A percentile compares a stretch with the other conserved stretches of the same genome.
These are phyloP conservation scores for Kalaharituber pfeilii DNA, from an alignment of 2,329 filamentous ascomycete species.

Conservation along the genomic window DNA sequence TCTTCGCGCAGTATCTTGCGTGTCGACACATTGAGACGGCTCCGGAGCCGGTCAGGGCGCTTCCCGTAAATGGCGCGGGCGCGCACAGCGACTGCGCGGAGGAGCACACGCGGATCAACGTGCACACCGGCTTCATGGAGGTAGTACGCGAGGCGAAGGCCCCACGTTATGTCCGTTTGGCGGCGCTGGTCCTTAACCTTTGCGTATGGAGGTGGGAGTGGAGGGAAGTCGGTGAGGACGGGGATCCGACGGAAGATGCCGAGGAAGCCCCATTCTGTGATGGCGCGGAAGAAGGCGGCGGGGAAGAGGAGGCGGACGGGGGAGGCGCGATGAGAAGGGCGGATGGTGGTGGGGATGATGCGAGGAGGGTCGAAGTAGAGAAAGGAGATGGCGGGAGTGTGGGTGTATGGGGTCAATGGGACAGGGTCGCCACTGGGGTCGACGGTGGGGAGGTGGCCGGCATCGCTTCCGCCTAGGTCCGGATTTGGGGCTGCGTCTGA, in stretches of 20 bases:
- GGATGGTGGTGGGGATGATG: not conserved
- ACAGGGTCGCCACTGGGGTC: too few relatives aligned
- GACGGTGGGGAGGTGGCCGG: too few relatives aligned
- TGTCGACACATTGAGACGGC: conserved; percentile 9
- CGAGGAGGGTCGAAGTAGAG: too few relatives aligned
- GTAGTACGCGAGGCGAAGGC: conserved; percentile 50
- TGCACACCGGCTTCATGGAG: conserved; percentile 43
- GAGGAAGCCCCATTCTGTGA: conserved; percentile 21
- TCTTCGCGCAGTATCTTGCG: conserved; percentile 39
- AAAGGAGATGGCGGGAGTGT: too few relatives aligned
- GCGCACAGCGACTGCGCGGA: conserved; percentile 16
- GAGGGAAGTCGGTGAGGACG: conserved; percentile 18
- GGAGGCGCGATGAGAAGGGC: not conserved
- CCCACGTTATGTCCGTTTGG: conserved; percentile 47
- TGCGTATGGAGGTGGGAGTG: not conserved
- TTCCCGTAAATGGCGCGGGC: not conserved
- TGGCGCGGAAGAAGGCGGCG: conserved; percentile 9
- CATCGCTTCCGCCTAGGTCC: too few relatives aligned
- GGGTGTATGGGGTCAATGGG: too few relatives aligned
- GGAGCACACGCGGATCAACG: conserved; percentile 26
- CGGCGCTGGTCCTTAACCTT: too few relatives aligned
- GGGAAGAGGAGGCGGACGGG: conserved; percentile 19
- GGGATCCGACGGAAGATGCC: conserved; percentile 7
- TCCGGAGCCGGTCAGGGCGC: not conserved
- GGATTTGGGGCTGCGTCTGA: too few relatives aligned